phyloP scores from a whole-genome alignment of 257 asterid genomes.

The Salvia splendens region DNA sequence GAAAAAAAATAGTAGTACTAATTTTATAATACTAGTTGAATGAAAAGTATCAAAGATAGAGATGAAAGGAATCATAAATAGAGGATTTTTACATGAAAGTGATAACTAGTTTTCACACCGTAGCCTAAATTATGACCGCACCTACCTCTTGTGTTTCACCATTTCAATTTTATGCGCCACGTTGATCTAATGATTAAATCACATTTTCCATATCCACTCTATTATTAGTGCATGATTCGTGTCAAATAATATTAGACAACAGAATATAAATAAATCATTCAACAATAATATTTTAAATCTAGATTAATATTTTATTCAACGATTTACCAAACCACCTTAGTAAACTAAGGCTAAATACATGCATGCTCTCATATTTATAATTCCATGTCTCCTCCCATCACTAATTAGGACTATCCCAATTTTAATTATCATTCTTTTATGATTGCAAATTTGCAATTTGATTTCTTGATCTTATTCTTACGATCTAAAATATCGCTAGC shows the following conservation, averaged over 20 bases:
- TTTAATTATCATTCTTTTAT: neutral
- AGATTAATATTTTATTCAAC: neutral
- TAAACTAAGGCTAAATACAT: constrained; percentile 1
- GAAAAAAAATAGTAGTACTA: too few species aligned
- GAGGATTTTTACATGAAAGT: too few species aligned
- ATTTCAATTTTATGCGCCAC: neutral
- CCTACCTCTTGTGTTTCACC: neutral
- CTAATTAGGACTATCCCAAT: neutral
- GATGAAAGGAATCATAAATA: too few species aligned
- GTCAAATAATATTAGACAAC: neutral
- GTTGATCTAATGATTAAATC: constrained; percentile 7
- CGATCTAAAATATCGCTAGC: neutral
- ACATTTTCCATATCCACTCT: neutral
- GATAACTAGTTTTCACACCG: too few species aligned
- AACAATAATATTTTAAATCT: neutral
- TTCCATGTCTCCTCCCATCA: neutral
- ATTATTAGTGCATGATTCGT: neutral
- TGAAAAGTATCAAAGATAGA: too few species aligned
- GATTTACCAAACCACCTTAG: neutral
- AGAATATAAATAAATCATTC: neutral
- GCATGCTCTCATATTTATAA: constrained; percentile 24
- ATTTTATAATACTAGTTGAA: too few species aligned
- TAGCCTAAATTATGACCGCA: too few species aligned
- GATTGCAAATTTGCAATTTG: neutral
- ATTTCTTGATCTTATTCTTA: neutral